These are phyloP conservation scores for Mucor saturninus DNA, from an alignment of 371 early-diverging fungal species.

Conservation along the genomic window DNA sequence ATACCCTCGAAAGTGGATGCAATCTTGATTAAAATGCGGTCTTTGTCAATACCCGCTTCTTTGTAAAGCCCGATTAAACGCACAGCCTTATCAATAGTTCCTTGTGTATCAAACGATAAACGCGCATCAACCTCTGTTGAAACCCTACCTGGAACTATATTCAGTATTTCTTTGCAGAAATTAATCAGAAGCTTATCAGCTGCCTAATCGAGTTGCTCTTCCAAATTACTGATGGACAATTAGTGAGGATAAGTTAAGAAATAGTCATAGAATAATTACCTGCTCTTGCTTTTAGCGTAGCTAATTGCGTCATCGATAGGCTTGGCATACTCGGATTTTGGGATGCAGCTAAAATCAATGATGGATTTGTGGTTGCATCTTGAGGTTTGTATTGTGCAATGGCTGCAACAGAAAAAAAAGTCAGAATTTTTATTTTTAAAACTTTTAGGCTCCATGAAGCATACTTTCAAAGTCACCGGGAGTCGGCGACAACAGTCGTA, in stretches of 20 bases:
- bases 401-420: slow-evolving; percentile 53
- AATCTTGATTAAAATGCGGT: slow-evolving; percentile 96
- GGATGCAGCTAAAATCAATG: slow-evolving; percentile 93
- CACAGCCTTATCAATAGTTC: slow-evolving; percentile 90
- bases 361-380: slow-evolving; percentile 99
- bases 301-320: slow-evolving; percentile 90
- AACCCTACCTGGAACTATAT: slow-evolving; percentile 98
- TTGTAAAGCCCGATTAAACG: slow-evolving; percentile 90
- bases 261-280: slow-evolving; percentile 9
- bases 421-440: neutral
- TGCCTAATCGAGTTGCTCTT: slow-evolving; percentile 83
- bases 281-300: slow-evolving; percentile 79
- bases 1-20: slow-evolving; percentile 99
- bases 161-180: slow-evolving; percentile 95
- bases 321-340: slow-evolving; percentile 85
- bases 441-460: slow-evolving; percentile 15
- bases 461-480: slow-evolving; percentile 96
- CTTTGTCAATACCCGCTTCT: slow-evolving; percentile 82
- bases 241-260: neutral
- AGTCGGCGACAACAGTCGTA: slow-evolving; percentile 98
- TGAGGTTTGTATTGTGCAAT: slow-evolving; percentile 97
- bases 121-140: slow-evolving; percentile 99
- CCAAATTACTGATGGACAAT: slow-evolving; percentile 49
- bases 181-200: slow-evolving; percentile 94
- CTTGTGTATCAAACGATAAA: slow-evolving; percentile 93